phyloP scores from a whole-genome alignment of 2,329 filamentous ascomycete genomes.

The Pseudogymnoascus sp. region DNA sequence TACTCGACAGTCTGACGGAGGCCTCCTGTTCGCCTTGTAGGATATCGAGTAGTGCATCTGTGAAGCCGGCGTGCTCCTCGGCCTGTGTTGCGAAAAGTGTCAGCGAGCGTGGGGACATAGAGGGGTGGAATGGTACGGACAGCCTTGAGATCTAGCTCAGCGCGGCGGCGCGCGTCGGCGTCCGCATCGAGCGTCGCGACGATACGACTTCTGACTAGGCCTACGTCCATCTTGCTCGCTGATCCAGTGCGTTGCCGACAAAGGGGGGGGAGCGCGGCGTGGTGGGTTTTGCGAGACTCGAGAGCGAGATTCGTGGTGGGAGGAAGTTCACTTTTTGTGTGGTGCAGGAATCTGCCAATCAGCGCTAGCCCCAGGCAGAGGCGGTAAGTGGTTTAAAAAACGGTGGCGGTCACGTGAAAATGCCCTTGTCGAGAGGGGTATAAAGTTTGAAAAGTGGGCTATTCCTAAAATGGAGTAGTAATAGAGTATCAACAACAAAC shows the following conservation, averaged over 20 bases:
- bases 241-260: conserved; percentile 8
- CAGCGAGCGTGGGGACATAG: conserved; percentile 17
- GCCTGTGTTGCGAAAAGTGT: conserved; percentile 48
- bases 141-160: conserved; percentile 75
- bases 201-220: conserved; percentile 68
- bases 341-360: conserved; percentile 8
- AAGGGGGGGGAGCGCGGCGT: conserved; percentile 1
- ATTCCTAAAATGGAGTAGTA: background rate
- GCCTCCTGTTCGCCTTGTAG: conserved; percentile 80
- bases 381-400: conserved; percentile 6
- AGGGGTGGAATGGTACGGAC: conserved; percentile 41
- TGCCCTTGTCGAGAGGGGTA: background rate
- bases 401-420: background rate
- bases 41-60: conserved; percentile 83
- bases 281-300: conserved; percentile 9
- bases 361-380: conserved; percentile 1
- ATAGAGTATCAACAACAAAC: background rate
- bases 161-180: conserved; percentile 65
- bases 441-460: background rate
- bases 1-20: conserved; percentile 83
- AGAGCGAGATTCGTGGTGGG: conserved; percentile 6
- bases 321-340: conserved; percentile 8
- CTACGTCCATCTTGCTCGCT: conserved; percentile 55
- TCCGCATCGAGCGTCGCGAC: conserved; percentile 67
- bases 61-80: conserved; percentile 83